A percentile compares a stretch with the other conserved stretches of the same genome.
Conservation (phyloP, 495 filamentous ascomycete species). For the Penicillium ochrochloron region DNA sequence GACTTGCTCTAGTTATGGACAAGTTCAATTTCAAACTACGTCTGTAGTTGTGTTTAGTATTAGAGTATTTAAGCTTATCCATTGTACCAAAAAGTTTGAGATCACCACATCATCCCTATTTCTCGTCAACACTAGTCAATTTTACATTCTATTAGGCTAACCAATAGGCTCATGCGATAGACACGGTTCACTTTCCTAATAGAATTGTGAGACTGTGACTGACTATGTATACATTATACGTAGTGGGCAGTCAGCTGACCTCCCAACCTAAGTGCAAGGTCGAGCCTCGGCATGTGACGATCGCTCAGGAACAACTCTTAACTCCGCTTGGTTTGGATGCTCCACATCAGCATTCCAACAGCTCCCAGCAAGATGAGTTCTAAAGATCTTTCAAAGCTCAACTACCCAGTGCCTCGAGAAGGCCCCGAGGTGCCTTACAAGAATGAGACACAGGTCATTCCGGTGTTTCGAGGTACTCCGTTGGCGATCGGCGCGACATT, state of each 20-base stretch:
- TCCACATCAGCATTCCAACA: not conserved
- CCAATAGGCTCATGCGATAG: not conserved
- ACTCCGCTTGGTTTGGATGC: slow-evolving; percentile 7
- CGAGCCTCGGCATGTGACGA: slow-evolving; percentile 28
- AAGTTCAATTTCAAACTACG: slow-evolving; percentile 69
- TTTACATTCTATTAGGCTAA: not conserved
- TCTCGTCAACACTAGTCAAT: not conserved
- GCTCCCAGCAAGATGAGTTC: slow-evolving; percentile 29
- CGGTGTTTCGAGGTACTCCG: slow-evolving; percentile 56
- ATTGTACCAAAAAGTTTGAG: slow-evolving; percentile 4
- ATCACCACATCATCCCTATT: not conserved
- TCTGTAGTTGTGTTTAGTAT: slow-evolving; percentile 50
- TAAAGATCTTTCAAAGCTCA: slow-evolving; percentile 33
- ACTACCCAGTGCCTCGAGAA: slow-evolving; percentile 51
- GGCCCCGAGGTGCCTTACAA: slow-evolving; percentile 52
- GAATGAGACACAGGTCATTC: slow-evolving; percentile 54
- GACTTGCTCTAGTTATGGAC: slow-evolving; percentile 73
- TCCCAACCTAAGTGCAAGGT: slow-evolving; percentile 7
- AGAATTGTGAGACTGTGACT: not conserved
- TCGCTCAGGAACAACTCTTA: slow-evolving; percentile 7
- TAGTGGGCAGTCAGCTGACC: slow-evolving; percentile 10
- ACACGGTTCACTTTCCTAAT: too few relatives aligned
- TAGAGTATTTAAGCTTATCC: slow-evolving; percentile 8
- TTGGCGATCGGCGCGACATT: slow-evolving; percentile 54
- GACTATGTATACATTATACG: not conserved